Conservation (phyloP, 202 grass and related monocot species). For the Setaria italica region DNA sequence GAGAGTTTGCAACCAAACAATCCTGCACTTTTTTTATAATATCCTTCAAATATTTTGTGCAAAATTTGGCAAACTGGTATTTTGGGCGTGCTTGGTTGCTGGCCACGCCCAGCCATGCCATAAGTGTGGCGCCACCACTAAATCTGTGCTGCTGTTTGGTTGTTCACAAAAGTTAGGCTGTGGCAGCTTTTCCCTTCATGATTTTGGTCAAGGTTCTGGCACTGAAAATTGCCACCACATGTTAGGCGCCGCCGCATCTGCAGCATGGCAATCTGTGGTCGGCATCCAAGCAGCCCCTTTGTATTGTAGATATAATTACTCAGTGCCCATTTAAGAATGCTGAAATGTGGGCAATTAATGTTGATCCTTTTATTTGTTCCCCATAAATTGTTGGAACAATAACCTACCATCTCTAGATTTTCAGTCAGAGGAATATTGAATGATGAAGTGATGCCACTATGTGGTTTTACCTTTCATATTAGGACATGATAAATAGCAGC, state of each 20-base stretch:
- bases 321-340: background rate
- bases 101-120: too few species aligned
- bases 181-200: too few species aligned
- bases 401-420: constrained; percentile 28
- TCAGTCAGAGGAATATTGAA: constrained; percentile 10
- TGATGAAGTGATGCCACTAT: background rate
- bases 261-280: too few species aligned
- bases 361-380: constrained; percentile 31
- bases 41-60: background rate
- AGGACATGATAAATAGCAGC: background rate
- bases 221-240: too few species aligned
- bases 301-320: constrained; percentile 12
- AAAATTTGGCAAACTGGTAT: background rate
- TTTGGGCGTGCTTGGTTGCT: too few species aligned
- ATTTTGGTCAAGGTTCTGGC: too few species aligned
- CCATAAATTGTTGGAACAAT: constrained; percentile 14
- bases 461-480: background rate
- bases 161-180: too few species aligned
- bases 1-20: background rate
- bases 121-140: too few species aligned
- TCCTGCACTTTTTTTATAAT: background rate
- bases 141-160: too few species aligned
- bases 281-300: background rate
- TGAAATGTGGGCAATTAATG: background rate
- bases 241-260: too few species aligned